Evolutionary conservation across 2,329 filamentous ascomycete genomes (phyloP).

Genomic region (Sporothrix pallida): DNA sequence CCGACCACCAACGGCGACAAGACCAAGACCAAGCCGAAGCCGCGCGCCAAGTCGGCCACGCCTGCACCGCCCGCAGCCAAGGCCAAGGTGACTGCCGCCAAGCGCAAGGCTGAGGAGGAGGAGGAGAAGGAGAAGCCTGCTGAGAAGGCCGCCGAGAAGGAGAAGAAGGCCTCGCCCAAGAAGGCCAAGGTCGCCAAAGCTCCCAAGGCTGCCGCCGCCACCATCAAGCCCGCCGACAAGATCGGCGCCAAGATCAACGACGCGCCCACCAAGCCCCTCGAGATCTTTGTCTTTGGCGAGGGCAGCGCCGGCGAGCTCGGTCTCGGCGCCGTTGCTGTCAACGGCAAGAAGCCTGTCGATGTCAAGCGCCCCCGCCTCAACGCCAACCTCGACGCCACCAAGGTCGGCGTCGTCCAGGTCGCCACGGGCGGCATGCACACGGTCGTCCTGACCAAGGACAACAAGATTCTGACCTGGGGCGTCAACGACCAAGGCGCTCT

Average conservation of each 20-base stretch:
- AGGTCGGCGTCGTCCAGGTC: conserved; percentile 73
- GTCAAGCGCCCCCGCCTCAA: conserved; percentile 78
- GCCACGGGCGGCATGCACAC: conserved; percentile 84
- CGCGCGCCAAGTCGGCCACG: conserved; percentile 32
- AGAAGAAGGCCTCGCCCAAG: conserved; percentile 33
- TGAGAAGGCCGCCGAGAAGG: conserved; percentile 20
- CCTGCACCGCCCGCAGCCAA: conserved; percentile 28
- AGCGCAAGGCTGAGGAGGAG: conserved; percentile 31
- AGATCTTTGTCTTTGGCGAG: conserved; percentile 82
- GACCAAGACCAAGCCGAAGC: conserved; percentile 26
- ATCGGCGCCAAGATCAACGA: conserved; percentile 61
- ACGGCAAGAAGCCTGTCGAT: conserved; percentile 67
- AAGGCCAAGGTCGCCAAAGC: conserved; percentile 37
- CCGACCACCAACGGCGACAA: conserved; percentile 35
- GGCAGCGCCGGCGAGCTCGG: conserved; percentile 83
- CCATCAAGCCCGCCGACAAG: conserved; percentile 51
- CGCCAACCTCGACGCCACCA: conserved; percentile 59
- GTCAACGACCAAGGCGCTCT: conserved; percentile 86
- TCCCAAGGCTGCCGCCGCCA: conserved; percentile 25
- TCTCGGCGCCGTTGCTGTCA: conserved; percentile 69
- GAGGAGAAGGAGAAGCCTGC: not conserved
- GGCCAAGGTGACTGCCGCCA: conserved; percentile 36
- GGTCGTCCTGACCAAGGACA: conserved; percentile 76
- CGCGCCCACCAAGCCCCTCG: conserved; percentile 66
- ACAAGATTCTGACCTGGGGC: conserved; percentile 84